A percentile compares a stretch with the other conserved stretches of the same genome.
Evolutionary conservation across 2,329 filamentous ascomycete species (phyloP).

Genomic region (Sclerotinia spermophila): DNA sequence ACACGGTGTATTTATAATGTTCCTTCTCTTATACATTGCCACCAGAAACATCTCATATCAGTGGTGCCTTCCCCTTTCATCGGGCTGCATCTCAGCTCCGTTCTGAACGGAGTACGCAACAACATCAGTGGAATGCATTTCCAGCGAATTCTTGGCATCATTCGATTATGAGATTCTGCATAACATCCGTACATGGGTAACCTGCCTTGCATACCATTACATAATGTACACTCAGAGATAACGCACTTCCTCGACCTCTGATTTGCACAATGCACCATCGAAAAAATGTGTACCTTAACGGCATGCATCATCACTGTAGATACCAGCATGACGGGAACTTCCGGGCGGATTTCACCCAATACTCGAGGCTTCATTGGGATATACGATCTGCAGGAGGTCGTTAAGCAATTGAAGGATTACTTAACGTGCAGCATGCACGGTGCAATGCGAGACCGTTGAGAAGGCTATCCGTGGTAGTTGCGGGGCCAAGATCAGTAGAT

Average conservation of each 20-base stretch:
- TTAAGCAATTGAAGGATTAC: background rate
- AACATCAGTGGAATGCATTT: background rate
- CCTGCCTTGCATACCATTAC: background rate
- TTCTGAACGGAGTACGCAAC: background rate
- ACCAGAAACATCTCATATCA: background rate
- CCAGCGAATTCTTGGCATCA: background rate
- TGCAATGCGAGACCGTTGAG: background rate
- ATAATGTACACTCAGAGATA: background rate
- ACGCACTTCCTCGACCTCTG: background rate
- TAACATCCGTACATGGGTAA: background rate
- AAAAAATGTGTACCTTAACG: background rate
- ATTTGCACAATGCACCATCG: background rate
- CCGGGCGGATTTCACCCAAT: background rate
- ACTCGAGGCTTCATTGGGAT: background rate
- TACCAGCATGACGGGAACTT: background rate
- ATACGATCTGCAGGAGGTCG: background rate
- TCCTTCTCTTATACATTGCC: background rate
- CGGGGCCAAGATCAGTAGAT: background rate
- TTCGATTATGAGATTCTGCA: background rate
- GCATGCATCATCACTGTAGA: background rate
- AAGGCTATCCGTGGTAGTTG: background rate
- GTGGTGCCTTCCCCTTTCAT: background rate
- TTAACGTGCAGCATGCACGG: background rate
- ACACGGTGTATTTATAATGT: background rate
- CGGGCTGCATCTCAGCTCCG: background rate